Percentiles rank a stretch among this genome's conserved stretches.
Evolutionary conservation across 306 rosid genomes (phyloP).

Genomic region (Lathyrus sativus): DNA sequence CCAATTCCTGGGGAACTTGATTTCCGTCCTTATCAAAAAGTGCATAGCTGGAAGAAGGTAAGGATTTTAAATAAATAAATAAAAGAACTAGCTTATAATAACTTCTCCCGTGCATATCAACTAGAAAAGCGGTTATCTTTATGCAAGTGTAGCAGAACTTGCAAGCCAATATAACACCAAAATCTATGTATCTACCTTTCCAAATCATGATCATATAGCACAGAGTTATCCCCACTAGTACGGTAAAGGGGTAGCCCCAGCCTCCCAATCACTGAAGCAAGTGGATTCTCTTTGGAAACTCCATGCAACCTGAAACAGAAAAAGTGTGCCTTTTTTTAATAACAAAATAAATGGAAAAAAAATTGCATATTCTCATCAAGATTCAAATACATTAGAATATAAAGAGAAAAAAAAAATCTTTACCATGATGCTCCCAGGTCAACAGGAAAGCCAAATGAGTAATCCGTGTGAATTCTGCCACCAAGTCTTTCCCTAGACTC

Average conservation of each 20-base stretch:
- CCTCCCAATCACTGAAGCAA: conserved; percentile 87
- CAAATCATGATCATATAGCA: conserved; percentile 89
- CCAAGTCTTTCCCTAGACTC: conserved; percentile 93
- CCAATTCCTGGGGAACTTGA: conserved; percentile 90
- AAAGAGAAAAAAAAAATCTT: conserved; percentile 8
- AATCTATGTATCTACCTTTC: conserved; percentile 57
- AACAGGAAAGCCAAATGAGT: conserved; percentile 89
- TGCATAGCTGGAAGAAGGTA: conserved; percentile 66
- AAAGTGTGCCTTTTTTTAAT: not conserved
- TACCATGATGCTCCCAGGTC: conserved; percentile 97
- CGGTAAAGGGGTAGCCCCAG: conserved; percentile 89
- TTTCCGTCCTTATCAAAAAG: conserved; percentile 93
- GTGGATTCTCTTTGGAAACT: conserved; percentile 84
- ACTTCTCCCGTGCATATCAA: not conserved
- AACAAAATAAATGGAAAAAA: not conserved
- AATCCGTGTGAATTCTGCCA: conserved; percentile 83
- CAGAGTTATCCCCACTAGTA: conserved; percentile 91
- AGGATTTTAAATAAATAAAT: conserved; percentile 13
- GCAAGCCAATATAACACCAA: not conserved
- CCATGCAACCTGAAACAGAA: conserved; percentile 80
- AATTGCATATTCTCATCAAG: conserved; percentile 3
- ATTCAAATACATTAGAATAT: not conserved
- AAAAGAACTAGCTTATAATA: conserved; percentile 13
- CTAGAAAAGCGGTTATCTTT: not conserved
- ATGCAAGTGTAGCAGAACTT: not conserved